phyloP scores from a whole-genome alignment of 2,329 filamentous ascomycete genomes.

The Epichloe uncinata region DNA sequence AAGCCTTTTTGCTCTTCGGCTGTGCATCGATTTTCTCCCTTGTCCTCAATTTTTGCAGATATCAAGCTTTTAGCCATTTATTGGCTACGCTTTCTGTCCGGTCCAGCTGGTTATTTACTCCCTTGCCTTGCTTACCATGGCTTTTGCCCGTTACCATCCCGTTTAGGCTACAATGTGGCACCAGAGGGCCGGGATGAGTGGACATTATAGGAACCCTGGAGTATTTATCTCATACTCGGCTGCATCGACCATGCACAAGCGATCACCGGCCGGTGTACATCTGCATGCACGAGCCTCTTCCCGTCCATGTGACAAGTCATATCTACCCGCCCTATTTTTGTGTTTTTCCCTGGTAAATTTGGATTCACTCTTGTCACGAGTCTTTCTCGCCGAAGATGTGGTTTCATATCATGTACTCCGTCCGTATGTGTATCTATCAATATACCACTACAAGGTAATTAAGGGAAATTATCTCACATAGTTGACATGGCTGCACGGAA shows the following conservation, averaged over 20 bases:
- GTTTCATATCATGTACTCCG: background rate
- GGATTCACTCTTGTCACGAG: background rate
- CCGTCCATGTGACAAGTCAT: conserved; percentile 5
- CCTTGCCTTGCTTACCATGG: background rate
- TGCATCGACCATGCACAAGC: conserved; percentile 8
- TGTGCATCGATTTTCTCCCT: background rate
- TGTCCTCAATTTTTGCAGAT: background rate
- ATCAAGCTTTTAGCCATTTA: background rate
- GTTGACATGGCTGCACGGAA: background rate
- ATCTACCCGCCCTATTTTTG: background rate
- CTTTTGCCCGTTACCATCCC: conserved; percentile 2
- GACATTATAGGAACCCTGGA: background rate
- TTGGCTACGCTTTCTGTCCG: background rate
- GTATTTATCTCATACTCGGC: conserved; percentile 2
- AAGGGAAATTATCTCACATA: background rate
- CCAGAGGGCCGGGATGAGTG: background rate
- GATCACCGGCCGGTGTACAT: conserved; percentile 15
- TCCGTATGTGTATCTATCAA: background rate
- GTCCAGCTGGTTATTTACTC: background rate
- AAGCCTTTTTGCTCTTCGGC: background rate
- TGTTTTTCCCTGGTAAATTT: background rate
- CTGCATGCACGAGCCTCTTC: conserved; percentile 8
- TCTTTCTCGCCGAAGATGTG: background rate
- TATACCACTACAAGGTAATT: background rate
- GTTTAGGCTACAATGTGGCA: too few relatives aligned